phyloP scores from a whole-genome alignment of 2,329 filamentous ascomycete genomes.

The Alternaria tenuissima region DNA sequence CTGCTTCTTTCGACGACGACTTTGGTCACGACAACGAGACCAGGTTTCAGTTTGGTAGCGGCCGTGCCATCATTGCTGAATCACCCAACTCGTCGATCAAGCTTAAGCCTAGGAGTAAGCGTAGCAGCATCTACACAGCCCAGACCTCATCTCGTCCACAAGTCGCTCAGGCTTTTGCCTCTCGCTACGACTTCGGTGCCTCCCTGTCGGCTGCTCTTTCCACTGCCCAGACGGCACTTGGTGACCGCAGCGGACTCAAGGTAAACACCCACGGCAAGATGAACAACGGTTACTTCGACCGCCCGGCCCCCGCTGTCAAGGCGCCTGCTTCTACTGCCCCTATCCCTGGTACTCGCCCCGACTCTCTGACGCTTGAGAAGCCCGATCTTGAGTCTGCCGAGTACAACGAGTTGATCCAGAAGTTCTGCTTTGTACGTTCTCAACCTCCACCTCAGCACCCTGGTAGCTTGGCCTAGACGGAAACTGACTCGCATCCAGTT shows the following conservation, averaged over 20 bases:
- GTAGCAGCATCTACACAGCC: slow-evolving; percentile 68
- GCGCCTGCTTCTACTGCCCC: slow-evolving; percentile 35
- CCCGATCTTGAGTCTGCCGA: slow-evolving; percentile 83
- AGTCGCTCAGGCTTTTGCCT: slow-evolving; percentile 79
- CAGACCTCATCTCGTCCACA: slow-evolving; percentile 55
- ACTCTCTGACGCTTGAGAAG: slow-evolving; percentile 66
- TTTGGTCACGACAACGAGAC: slow-evolving; percentile 68
- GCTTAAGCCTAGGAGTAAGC: slow-evolving; percentile 74
- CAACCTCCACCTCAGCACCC: slow-evolving; percentile 44
- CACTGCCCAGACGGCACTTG: slow-evolving; percentile 71
- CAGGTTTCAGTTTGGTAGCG: slow-evolving; percentile 55
- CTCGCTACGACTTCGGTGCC: slow-evolving; percentile 95
- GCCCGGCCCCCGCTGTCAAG: slow-evolving; percentile 53
- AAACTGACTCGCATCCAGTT: slow-evolving; percentile 58
- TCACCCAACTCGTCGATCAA: slow-evolving; percentile 67
- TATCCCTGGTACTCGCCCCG: slow-evolving; percentile 57
- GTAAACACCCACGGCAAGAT: slow-evolving; percentile 28
- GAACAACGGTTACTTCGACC: slow-evolving; percentile 45
- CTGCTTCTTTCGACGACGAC: slow-evolving; percentile 68
- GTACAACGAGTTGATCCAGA: slow-evolving; percentile 96
- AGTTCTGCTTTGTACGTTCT: slow-evolving; percentile 99
- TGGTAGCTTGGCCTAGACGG: slow-evolving; percentile 46
- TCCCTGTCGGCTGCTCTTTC: slow-evolving; percentile 85
- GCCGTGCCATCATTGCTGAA: slow-evolving; percentile 63
- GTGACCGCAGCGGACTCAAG: slow-evolving; percentile 63